Conservation (phyloP, 805 yeast genomes). For the Nakazawaea sp. region DNA sequence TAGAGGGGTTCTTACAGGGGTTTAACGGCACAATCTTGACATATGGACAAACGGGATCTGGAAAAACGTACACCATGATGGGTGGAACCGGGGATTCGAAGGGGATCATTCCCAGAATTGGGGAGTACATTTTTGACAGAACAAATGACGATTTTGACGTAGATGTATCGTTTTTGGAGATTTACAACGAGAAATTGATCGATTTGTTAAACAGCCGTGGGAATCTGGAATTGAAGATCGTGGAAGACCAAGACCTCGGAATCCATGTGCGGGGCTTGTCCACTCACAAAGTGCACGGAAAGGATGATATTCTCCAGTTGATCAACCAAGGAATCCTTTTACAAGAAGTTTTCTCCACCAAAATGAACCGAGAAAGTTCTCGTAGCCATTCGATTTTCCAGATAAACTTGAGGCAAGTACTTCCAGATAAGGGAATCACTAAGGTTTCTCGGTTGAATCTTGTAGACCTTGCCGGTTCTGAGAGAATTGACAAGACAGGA, state of each 20-base stretch:
- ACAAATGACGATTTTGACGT: conserved; percentile 56
- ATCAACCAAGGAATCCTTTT: conserved; percentile 51
- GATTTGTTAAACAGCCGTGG: conserved; percentile 53
- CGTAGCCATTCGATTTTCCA: conserved; percentile 79
- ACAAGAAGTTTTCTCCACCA: conserved; percentile 55
- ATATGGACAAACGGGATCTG: conserved; percentile 77
- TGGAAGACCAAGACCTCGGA: conserved; percentile 58
- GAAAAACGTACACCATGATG: conserved; percentile 74
- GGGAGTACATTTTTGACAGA: conserved; percentile 54
- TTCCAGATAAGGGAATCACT: conserved; percentile 44
- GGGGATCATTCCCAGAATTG: conserved; percentile 72
- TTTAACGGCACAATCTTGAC: conserved; percentile 73
- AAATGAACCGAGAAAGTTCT: conserved; percentile 68
- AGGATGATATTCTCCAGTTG: conserved; percentile 50
- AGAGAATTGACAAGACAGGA: conserved; percentile 71
- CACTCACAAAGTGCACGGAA: conserved; percentile 50
- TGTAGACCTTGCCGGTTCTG: conserved; percentile 87
- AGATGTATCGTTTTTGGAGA: conserved; percentile 70
- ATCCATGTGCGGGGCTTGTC: conserved; percentile 67
- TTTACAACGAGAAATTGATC: conserved; percentile 42
- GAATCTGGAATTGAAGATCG: conserved; percentile 40
- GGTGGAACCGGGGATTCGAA: conserved; percentile 40
- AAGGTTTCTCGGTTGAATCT: conserved; percentile 61
- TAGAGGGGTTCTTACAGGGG: conserved; percentile 67
- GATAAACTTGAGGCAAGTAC: conserved; percentile 57